A percentile compares a stretch with the other conserved stretches of the same genome.
These are phyloP conservation scores for Neonothopanus nambi DNA, from an alignment of 1,284 basidiomycete species.

Conservation along the genomic window DNA sequence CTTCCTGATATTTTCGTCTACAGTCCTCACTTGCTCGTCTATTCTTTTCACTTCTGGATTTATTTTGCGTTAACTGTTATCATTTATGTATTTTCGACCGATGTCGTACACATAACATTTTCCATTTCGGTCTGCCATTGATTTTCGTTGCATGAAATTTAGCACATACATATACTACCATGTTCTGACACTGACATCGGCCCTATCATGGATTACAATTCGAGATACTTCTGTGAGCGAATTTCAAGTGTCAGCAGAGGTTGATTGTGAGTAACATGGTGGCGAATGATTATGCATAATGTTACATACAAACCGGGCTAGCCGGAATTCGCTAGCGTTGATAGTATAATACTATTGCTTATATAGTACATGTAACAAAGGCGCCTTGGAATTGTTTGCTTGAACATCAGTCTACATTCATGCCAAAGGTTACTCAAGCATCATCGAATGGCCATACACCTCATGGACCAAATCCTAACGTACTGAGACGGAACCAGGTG, in stretches of 20 bases:
- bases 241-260: too few species aligned
- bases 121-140: not conserved
- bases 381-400: too few species aligned
- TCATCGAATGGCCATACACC: slow-evolving; percentile 26
- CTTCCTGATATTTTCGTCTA: slow-evolving; percentile 24
- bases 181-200: too few species aligned
- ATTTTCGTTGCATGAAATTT: too few species aligned
- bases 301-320: too few species aligned
- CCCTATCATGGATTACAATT: too few species aligned
- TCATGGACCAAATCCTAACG: slow-evolving; percentile 42
- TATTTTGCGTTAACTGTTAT: not conserved
- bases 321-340: too few species aligned
- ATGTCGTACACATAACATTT: not conserved
- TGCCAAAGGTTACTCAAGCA: slow-evolving; percentile 38
- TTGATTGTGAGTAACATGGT: too few species aligned
- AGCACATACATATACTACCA: too few species aligned
- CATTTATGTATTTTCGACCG: not conserved
- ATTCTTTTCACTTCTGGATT: slow-evolving; percentile 5
- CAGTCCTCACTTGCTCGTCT: slow-evolving; percentile 10
- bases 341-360: too few species aligned
- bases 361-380: too few species aligned
- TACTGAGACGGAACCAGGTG: slow-evolving; percentile 63
- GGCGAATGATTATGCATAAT: too few species aligned
- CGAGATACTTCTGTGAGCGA: not conserved
- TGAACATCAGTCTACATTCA: slow-evolving; percentile 17